Base-by-base conservation (phyloP, 2,329 filamentous ascomycete species). In the Capronia coronata region DNA sequence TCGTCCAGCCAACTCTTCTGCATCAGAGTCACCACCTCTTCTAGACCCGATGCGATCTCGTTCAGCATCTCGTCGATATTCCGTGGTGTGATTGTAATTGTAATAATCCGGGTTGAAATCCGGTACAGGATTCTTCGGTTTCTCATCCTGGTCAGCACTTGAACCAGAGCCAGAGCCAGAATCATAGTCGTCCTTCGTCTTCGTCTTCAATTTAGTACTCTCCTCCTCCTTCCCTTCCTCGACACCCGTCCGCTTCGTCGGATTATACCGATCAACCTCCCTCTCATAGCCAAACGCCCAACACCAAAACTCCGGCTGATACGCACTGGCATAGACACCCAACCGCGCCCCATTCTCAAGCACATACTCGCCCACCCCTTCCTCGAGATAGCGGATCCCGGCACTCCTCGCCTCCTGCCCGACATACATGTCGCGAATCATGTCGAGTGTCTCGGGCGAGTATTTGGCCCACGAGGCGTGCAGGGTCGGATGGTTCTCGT, bases 251-350 rank as follows among this genome's bases (percentile, higher is more conserved):
- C n/a, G n/a, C n/a, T n/a, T n/a, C n/a, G n/a, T n/a, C n/a, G n/a
- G 64, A 49, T 79, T 80, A 60, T 70, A 81, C 13, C 77, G 69
- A 56, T 82, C 78, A 46, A 74, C 60, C 27, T 68, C 41, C 13
- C 69, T 68, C 1, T 64, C 59, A 57, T 82, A 82, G 2, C 71
- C 70, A 59, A 82, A 82, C 2, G 74, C 79, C 74, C 72, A 78
- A 52, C 70, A 58, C 56, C 67, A 74, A 62, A 79, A 81, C 50
- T 76, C 75, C 1, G 79, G 78, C 52, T 75, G 74, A 53, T 75
- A 80, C 0, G 73, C 71, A 5, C 69, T 74, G 3, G 77, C 72
- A 53, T 79, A 82, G 18, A 81, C 65, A 3, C 66, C 75, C 44
- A 81, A 63, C 18, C 57, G 61, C 0, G 75, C 74, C 0, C 76